These are phyloP conservation scores for Epicoccum sorghinum DNA, from an alignment of 2,329 filamentous ascomycete species.

Conservation along the genomic window DNA sequence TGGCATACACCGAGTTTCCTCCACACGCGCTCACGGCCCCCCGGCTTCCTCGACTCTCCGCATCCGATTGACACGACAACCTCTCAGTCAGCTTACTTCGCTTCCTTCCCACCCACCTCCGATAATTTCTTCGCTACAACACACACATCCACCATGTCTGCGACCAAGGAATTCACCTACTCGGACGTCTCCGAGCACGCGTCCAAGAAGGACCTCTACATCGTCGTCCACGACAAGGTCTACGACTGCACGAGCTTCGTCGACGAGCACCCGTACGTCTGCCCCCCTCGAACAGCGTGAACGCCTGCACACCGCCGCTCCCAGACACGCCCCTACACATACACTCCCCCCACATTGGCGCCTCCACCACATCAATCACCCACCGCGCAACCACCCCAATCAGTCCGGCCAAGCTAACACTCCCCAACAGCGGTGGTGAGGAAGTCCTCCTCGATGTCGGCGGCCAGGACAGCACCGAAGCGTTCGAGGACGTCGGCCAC, in stretches of 20 bases:
- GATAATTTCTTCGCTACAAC: not conserved
- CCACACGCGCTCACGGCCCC: not conserved
- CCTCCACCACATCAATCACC: too few relatives aligned
- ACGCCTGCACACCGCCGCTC: too few relatives aligned
- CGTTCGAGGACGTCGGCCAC: constrained; percentile 99
- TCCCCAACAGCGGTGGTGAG: constrained; percentile 79
- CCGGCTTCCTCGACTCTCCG: constrained; percentile 1
- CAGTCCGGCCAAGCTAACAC: not conserved
- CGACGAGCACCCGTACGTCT: constrained; percentile 89
- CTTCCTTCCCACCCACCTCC: too few relatives aligned
- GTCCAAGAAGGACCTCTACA: constrained; percentile 85
- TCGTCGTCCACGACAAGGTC: constrained; percentile 96
- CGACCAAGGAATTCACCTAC: constrained; percentile 48
- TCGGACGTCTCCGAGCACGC: constrained; percentile 49
- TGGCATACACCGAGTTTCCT: constrained; percentile 19
- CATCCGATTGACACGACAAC: not conserved
- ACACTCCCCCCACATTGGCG: too few relatives aligned
- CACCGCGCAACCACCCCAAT: too few relatives aligned
- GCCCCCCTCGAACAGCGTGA: too few relatives aligned
- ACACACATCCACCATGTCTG: constrained; percentile 38
- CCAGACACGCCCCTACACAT: too few relatives aligned
- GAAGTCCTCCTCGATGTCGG: constrained; percentile 96
- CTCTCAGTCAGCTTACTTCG: too few relatives aligned
- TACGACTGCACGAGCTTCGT: constrained; percentile 90
- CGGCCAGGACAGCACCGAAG: constrained; percentile 95